Evolutionary conservation across 2,329 filamentous ascomycete genomes (phyloP), one percentile per base, ranked within the genome.

Genomic region (Polychaeton citri): DNA sequence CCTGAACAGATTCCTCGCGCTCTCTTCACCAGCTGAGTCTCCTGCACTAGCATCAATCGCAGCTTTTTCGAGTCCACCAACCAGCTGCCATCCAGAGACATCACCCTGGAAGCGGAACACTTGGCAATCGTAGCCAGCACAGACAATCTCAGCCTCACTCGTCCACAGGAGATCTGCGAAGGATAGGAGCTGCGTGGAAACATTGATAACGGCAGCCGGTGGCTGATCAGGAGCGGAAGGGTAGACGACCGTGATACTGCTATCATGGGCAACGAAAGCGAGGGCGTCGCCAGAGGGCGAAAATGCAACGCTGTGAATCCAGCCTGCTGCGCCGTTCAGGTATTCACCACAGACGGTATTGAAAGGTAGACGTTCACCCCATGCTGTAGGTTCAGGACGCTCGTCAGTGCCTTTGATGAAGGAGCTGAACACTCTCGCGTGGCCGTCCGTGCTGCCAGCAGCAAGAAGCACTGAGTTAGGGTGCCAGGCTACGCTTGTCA

Each of bases 281-380:
- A 98, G 72, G n/a, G 82, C 85, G 52, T 95, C 75, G 38, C 90
- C 90, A 47, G 79, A 85, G 0, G 90, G 90, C 2, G 86, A 94
- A 62, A 98, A 98, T 10, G 81, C 79, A 10, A 93, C 84, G 20
- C 82, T 80, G 64, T 96, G 90, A 3, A 98, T 77, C 90, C 90
- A 98, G 13, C 90, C 90, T 19, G 90, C 90, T 1, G 87, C 92
- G 61, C 90, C 88, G 61, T 98, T 98, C 50, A 95, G 60, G 56
- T 76, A 98, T 63, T 98, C 90, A 53, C 90, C 90, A 54, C 90
- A 98, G 34, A 98, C 86, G 3, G 90, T 98, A 65, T 95, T 95
- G 71, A 98, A 98, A 5, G 90, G 90, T 43, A 98, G 67, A 34
- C 88, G 71, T 68, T 98, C 90, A 40, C 90, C 90, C 90, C 90